These are phyloP conservation scores for Lactifluus rugatus DNA, from an alignment of 768 basidiomycete genomes.

Conservation along the genomic window DNA sequence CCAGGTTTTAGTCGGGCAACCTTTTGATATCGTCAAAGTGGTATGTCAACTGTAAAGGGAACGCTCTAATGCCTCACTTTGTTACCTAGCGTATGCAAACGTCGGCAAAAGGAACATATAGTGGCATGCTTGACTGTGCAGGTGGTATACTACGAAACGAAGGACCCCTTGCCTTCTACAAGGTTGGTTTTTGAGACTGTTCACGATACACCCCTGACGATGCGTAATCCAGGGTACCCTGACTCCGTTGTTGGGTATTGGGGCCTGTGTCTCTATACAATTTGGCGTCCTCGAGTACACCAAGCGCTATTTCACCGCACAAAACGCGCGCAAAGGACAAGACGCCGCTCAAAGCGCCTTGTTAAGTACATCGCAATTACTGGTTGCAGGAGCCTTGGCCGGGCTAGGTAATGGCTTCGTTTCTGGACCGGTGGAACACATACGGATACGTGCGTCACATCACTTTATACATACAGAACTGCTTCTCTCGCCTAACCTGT, in stretches of 20 bases:
- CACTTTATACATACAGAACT: constrained; percentile 3
- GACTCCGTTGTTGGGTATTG: constrained; percentile 84
- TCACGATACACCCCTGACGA: not conserved
- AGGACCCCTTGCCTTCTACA: constrained; percentile 91
- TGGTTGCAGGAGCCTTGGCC: constrained; percentile 70
- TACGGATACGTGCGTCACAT: constrained; percentile 74
- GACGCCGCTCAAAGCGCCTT: constrained; percentile 59
- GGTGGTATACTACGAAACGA: constrained; percentile 85
- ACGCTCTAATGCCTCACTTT: constrained; percentile 14
- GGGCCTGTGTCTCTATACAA: constrained; percentile 92
- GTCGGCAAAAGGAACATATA: constrained; percentile 79
- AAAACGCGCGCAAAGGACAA: constrained; percentile 46
- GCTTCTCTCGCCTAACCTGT: not conserved
- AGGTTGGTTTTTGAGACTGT: constrained; percentile 38
- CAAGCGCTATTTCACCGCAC: constrained; percentile 66
- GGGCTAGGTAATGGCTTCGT: constrained; percentile 88
- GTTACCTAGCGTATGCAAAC: constrained; percentile 81
- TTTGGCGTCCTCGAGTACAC: constrained; percentile 83
- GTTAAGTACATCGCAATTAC: constrained; percentile 55
- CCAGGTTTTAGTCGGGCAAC: constrained; percentile 83
- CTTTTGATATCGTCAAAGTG: constrained; percentile 97
- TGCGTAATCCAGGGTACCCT: constrained; percentile 59
- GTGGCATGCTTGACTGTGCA: constrained; percentile 81
- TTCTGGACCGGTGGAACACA: constrained; percentile 94
- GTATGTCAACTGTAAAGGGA: constrained; percentile 37